These are phyloP conservation scores for Boletus reticuloceps DNA, from an alignment of 768 basidiomycete species.

Conservation along the genomic window DNA sequence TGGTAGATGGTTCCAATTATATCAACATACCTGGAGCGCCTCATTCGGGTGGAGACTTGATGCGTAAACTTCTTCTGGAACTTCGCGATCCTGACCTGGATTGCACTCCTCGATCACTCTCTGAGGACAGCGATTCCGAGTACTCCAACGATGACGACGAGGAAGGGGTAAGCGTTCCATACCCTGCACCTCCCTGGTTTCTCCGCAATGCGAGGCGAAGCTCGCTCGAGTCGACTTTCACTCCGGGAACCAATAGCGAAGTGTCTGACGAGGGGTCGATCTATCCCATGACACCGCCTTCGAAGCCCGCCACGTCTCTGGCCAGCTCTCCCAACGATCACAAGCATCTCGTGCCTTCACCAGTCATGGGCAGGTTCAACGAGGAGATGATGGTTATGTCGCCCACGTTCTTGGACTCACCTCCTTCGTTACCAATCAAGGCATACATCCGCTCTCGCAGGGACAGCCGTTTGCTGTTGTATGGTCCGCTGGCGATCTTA, in stretches of 20 bases:
- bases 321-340: too few relatives aligned
- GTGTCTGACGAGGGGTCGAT: too few relatives aligned
- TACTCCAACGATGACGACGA: neutral
- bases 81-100: constrained; percentile 16
- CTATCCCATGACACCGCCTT: too few relatives aligned
- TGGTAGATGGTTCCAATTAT: neutral
- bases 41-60: constrained; percentile 3
- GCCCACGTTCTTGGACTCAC: too few relatives aligned
- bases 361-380: too few relatives aligned
- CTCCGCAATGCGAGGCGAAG: neutral
- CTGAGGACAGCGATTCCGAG: constrained; percentile 8
- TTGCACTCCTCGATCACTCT: neutral
- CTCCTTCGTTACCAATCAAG: constrained; percentile 1
- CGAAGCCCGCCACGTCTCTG: neutral
- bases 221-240: too few relatives aligned
- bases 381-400: too few relatives aligned
- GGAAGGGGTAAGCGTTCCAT: neutral
- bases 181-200: too few relatives aligned
- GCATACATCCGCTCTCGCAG: neutral
- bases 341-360: too few relatives aligned
- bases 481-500: neutral
- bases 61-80: constrained; percentile 13
- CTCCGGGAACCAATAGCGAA: too few relatives aligned
- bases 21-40: neutral
- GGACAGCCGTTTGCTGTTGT: neutral